A percentile compares a stretch with the other conserved stretches of the same genome.
Evolutionary conservation across 2,329 filamentous ascomycete genomes (phyloP).

Genomic region (Ophiostoma pallidulum): DNA sequence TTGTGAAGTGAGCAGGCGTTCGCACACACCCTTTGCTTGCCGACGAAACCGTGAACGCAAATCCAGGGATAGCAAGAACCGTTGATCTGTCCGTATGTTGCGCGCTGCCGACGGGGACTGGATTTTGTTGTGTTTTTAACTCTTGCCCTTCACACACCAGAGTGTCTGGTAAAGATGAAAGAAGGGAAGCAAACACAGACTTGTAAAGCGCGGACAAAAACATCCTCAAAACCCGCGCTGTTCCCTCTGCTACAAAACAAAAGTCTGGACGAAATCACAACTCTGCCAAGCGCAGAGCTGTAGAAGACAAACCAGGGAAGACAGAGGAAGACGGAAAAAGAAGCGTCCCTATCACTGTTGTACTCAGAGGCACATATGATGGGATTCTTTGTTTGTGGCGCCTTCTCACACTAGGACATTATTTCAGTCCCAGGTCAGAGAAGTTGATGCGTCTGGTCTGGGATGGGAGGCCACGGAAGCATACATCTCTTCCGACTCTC

Average conservation of each 20-base stretch:
- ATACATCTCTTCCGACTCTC: too few relatives aligned
- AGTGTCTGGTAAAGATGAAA: slow-evolving; percentile 36
- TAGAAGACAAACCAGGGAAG: background rate
- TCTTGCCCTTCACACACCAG: slow-evolving; percentile 46
- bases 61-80: slow-evolving; percentile 10
- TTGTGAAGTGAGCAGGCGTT: background rate
- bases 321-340: slow-evolving; percentile 14
- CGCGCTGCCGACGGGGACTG: slow-evolving; percentile 80
- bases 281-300: too few relatives aligned
- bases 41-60: background rate
- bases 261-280: too few relatives aligned
- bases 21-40: background rate
- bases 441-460: slow-evolving; percentile 50
- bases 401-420: slow-evolving; percentile 36
- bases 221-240: slow-evolving; percentile 86
- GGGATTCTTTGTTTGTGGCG: slow-evolving; percentile 40
- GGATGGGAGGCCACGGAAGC: slow-evolving; percentile 30
- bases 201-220: slow-evolving; percentile 68
- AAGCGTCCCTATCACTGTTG: background rate
- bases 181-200: slow-evolving; percentile 1
- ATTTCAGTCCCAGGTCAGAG: slow-evolving; percentile 20
- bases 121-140: slow-evolving; percentile 97
- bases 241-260: slow-evolving; percentile 36
- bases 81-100: slow-evolving; percentile 61
- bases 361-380: too few relatives aligned